Percentiles rank a stretch among this genome's conserved stretches.
phyloP scores from a whole-genome alignment of 192 early-diverging fungal species.

The Phlyctochytrium arcticum region DNA sequence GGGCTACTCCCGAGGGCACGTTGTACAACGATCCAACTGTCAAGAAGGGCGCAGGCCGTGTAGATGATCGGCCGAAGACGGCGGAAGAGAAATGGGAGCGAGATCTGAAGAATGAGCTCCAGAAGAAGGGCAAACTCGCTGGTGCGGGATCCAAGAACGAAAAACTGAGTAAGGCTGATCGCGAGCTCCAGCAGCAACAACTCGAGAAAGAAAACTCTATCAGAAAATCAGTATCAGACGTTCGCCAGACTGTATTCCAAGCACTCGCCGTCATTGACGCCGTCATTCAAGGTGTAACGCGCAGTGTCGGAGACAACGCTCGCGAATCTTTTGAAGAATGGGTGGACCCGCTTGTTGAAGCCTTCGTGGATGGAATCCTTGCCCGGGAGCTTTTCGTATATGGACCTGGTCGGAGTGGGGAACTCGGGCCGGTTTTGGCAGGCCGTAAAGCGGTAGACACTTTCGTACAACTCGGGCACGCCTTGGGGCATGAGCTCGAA shows the following conservation, averaged over 20 bases:
- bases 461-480: constrained; percentile 38
- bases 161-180: constrained; percentile 73
- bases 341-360: constrained; percentile 25
- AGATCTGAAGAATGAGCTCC: constrained; percentile 65
- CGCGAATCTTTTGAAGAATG: constrained; percentile 50
- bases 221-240: constrained; percentile 57
- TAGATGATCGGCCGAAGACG: constrained; percentile 45
- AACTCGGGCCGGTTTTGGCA: constrained; percentile 46
- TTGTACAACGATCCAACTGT: constrained; percentile 66
- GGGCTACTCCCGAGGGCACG: constrained; percentile 64
- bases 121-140: constrained; percentile 55
- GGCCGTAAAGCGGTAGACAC: constrained; percentile 56
- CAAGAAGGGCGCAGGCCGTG: constrained; percentile 42
- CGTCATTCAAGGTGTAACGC: constrained; percentile 54
- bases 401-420: background rate
- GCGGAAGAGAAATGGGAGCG: constrained; percentile 77
- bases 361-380: constrained; percentile 40
- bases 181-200: constrained; percentile 66
- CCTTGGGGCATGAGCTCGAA: constrained; percentile 28
- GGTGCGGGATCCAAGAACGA: background rate
- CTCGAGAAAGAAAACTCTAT: constrained; percentile 66
- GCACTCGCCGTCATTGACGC: constrained; percentile 66
- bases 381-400: constrained; percentile 32
- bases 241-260: constrained; percentile 46
- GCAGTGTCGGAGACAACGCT: constrained; percentile 52